Evolutionary conservation across 2,329 filamentous ascomycete species (phyloP).

Genomic region (Tolypocladium endophyticum): DNA sequence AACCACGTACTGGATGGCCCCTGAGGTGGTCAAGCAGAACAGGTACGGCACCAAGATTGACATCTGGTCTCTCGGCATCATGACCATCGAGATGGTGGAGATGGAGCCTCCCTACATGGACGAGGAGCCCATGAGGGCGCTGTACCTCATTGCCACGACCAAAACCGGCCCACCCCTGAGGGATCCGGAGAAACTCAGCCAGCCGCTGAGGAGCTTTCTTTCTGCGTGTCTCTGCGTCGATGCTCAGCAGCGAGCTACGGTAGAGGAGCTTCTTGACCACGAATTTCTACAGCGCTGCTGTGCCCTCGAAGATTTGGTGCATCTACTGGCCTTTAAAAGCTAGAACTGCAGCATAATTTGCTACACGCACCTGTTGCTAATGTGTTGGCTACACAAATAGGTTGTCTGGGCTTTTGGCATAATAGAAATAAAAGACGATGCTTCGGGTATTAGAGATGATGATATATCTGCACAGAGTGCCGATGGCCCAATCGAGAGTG

Average conservation of each 20-base stretch:
- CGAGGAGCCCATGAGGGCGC: conserved; percentile 91
- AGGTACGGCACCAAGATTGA: conserved; percentile 98
- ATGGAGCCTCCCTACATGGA: conserved; percentile 96
- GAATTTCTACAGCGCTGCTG: conserved; percentile 94
- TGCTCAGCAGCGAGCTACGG: conserved; percentile 86
- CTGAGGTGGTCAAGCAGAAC: conserved; percentile 98
- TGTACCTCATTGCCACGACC: conserved; percentile 96
- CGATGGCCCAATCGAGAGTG: too few relatives aligned
- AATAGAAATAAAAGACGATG: too few relatives aligned
- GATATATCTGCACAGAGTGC: too few relatives aligned
- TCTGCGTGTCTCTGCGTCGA: conserved; percentile 95
- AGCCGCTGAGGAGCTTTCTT: conserved; percentile 94
- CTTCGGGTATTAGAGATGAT: too few relatives aligned
- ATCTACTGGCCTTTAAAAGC: conserved; percentile 76
- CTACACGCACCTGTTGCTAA: neutral
- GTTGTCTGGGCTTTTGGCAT: too few relatives aligned
- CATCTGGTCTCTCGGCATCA: conserved; percentile 97
- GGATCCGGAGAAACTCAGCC: conserved; percentile 95
- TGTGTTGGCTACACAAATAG: too few relatives aligned
- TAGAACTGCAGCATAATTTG: neutral
- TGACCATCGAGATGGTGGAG: conserved; percentile 99
- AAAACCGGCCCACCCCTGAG: conserved; percentile 82
- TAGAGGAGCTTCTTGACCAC: conserved; percentile 78
- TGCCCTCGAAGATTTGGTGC: conserved; percentile 68
- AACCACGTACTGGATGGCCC: conserved; percentile 99